Evolutionary conservation across 805 yeast genomes (phyloP), one percentile per base, ranked within the genome.

Genomic region (Schwanniomyces polymorphus): DNA sequence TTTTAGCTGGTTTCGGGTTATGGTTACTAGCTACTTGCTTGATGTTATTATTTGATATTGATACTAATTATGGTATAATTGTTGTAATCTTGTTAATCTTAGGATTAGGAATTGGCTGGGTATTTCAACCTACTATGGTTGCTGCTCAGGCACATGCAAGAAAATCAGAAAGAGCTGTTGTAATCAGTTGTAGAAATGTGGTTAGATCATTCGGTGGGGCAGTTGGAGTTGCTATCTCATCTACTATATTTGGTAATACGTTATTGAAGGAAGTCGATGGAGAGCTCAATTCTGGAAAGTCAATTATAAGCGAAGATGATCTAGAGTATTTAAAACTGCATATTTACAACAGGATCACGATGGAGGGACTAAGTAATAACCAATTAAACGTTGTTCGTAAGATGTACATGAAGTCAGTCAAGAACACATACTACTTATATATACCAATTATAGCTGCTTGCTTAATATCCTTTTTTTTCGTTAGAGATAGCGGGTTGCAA

Each of bases 191-290:
- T 1, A 68, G 87, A 58, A 81, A 81, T 54, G 80, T 80, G 18
- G 54, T 79, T 41, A 65, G 87, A 45, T 76, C 83, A 3, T 74
- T 83, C 46, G 88, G 87, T 12, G 85, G 85, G 12, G 75, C 86
- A 1, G 64, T 80, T 25, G 86, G 87, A 0, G 65, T 81, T 31
- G 84, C 86, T 0, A 61, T 78, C 7, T 59, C 68, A 18, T 68
- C 78, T 1, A 61, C 70, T n/a, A 68, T 70, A 27, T 61, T 72
- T 14, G 63, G 72, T 46, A 74, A 71, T 49, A 55, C 71, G 0
- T 51, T 72, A 29, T 46, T 67, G 46, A 50, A 52, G 34, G 56
- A 63, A 31, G 55, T 69, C 21, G 43, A 48, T 5, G 16, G 17
- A 10, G 7, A 41, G 28, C 7, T 17, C 11, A 41, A 16, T n/a